A percentile compares a stretch with the other conserved stretches of the same genome.
Evolutionary conservation across 2,329 filamentous ascomycete genomes (phyloP).

Genomic region (Alternaria tenuissima): DNA sequence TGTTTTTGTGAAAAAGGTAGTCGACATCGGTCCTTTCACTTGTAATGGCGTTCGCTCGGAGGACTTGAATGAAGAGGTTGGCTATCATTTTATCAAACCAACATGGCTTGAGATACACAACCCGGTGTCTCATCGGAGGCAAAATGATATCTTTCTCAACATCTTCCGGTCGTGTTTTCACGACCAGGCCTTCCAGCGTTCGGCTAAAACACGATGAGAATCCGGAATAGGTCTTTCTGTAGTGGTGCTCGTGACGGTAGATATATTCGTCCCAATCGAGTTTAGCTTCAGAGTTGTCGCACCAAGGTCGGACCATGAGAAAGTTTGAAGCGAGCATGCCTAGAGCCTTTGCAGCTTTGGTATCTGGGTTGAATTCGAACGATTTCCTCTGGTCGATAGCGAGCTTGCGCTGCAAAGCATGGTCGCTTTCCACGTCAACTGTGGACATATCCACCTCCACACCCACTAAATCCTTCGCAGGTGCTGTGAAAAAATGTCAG

Average conservation of each 20-base stretch:
- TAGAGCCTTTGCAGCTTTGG: conserved; percentile 65
- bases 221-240: conserved; percentile 64
- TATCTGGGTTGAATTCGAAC: conserved; percentile 48
- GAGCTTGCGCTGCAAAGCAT: conserved; percentile 29
- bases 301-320: conserved; percentile 80
- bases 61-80: conserved; percentile 84
- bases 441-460: conserved; percentile 67
- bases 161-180: conserved; percentile 80
- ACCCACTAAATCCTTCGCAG: conserved; percentile 82
- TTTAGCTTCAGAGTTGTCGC: conserved; percentile 67
- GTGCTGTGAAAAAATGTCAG: conserved; percentile 56
- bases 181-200: conserved; percentile 79
- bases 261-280: conserved; percentile 80
- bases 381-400: conserved; percentile 52
- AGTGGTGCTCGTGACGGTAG: conserved; percentile 57
- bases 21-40: conserved; percentile 84
- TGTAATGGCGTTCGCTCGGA: conserved; percentile 86
- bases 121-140: conserved; percentile 75
- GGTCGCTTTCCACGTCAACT: conserved; percentile 42
- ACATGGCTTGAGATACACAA: conserved; percentile 79
- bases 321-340: conserved; percentile 73
- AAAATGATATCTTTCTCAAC: conserved; percentile 70
- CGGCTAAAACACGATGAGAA: conserved; percentile 68
- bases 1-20: conserved; percentile 86
- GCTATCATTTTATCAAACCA: conserved; percentile 84